Conservation (phyloP, 306 rosid genomes). For the Oemleria cerasiformis region DNA sequence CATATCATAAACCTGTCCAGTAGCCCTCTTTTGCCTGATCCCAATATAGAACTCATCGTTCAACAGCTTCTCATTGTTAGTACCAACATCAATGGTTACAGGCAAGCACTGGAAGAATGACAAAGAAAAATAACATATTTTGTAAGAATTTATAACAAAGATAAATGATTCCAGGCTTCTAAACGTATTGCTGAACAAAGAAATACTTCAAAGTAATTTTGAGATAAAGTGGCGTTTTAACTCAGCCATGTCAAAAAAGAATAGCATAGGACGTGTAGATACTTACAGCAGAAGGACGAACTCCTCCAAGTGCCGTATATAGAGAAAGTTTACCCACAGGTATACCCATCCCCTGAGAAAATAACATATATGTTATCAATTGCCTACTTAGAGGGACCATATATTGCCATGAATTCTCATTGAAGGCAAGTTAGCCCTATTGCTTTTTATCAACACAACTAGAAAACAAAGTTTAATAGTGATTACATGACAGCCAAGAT, state of each 20-base stretch:
- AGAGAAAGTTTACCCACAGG: conserved; percentile 94
- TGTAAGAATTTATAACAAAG: conserved; percentile 9
- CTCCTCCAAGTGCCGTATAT: conserved; percentile 94
- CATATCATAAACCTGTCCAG: conserved; percentile 68
- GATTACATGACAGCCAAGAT: conserved; percentile 92
- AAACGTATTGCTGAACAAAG: neutral
- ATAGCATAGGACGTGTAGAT: conserved; percentile 2
- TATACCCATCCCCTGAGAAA: conserved; percentile 93
- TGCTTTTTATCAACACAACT: neutral
- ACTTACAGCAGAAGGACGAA: conserved; percentile 91
- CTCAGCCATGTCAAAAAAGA: conserved; percentile 5
- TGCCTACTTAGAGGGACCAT: neutral
- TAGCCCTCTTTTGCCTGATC: conserved; percentile 80
- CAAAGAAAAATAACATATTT: neutral
- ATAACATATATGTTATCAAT: conserved; percentile 13
- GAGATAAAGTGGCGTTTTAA: neutral
- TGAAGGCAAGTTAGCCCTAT: neutral
- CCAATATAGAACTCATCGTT: conserved; percentile 92
- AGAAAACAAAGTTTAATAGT: conserved; percentile 5
- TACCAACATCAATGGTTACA: conserved; percentile 96
- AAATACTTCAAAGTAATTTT: conserved; percentile 4
- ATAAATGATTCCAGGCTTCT: neutral
- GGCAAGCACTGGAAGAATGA: conserved; percentile 82
- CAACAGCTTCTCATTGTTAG: conserved; percentile 85
- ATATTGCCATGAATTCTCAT: neutral